phyloP scores from a whole-genome alignment of 2,329 filamentous ascomycete species.

The Immersiporthe knoxdaviesiana region DNA sequence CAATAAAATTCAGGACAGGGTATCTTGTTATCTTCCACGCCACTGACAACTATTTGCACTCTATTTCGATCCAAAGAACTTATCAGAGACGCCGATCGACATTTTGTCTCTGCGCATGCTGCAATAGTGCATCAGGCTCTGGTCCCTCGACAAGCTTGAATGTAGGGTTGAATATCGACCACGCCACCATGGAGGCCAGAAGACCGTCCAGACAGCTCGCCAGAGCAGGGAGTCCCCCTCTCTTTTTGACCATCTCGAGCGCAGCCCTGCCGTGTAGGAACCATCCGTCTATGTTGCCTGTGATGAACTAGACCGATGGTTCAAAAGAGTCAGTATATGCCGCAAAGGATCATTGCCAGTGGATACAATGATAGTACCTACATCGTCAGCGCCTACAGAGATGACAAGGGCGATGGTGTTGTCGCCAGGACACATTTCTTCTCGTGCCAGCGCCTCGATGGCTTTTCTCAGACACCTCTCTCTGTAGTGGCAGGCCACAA shows the following conservation, averaged over 20 bases:
- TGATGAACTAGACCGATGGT: background rate
- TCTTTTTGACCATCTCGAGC: constrained; percentile 3
- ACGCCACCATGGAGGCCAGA: constrained; percentile 1
- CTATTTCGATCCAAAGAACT: background rate
- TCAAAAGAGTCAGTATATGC: background rate
- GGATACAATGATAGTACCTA: background rate
- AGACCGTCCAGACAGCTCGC: background rate
- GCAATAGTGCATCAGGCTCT: background rate
- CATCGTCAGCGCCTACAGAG: constrained; percentile 7
- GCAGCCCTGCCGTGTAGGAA: constrained; percentile 1
- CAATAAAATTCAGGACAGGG: background rate
- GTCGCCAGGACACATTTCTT: background rate
- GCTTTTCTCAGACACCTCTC: constrained; percentile 9
- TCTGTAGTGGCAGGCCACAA: background rate
- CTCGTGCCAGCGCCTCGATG: constrained; percentile 7
- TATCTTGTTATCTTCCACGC: background rate
- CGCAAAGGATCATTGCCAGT: background rate
- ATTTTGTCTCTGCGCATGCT: background rate
- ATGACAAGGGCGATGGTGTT: constrained; percentile 13
- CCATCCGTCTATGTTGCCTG: constrained; percentile 5
- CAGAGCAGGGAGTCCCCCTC: background rate
- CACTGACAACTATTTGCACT: too few relatives aligned
- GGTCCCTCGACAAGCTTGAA: constrained; percentile 13
- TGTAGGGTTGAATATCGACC: constrained; percentile 2
- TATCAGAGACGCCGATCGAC: background rate